Conservation (phyloP, 2,329 filamentous ascomycete species). For the Claviceps sp. region DNA sequence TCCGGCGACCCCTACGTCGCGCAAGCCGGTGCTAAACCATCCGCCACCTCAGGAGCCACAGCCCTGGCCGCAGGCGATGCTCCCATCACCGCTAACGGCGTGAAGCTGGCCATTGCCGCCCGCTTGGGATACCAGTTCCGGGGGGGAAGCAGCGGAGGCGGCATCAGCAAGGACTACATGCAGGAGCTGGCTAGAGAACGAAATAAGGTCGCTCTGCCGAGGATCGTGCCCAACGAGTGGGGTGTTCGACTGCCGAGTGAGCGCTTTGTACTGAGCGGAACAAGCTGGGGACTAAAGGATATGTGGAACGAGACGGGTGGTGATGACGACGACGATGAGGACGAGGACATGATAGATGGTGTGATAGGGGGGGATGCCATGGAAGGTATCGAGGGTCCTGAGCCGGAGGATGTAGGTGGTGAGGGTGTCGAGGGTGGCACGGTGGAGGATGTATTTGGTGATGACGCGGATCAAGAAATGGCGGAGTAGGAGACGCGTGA, state of each 20-base stretch:
- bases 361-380: conserved; percentile 28
- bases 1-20: conserved; percentile 53
- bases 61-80: conserved; percentile 37
- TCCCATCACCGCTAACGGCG: conserved; percentile 49
- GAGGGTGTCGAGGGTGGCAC: conserved; percentile 37
- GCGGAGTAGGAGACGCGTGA: conserved; percentile 24
- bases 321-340: conserved; percentile 27
- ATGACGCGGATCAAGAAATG: conserved; percentile 44
- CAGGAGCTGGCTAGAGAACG: conserved; percentile 58
- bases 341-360: conserved; percentile 27
- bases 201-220: conserved; percentile 53
- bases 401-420: conserved; percentile 28
- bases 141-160: conserved; percentile 36
- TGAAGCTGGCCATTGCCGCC: conserved; percentile 59
- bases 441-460: conserved; percentile 41
- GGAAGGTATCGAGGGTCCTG: conserved; percentile 31
- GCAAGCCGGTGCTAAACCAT: conserved; percentile 40
- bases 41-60: conserved; percentile 34
- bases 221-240: conserved; percentile 52
- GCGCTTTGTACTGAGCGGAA: conserved; percentile 53
- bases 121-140: conserved; percentile 58
- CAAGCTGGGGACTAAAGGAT: conserved; percentile 50
- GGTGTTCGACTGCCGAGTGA: conserved; percentile 53
- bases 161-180: conserved; percentile 61
- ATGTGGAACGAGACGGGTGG: conserved; percentile 39